phyloP scores from a whole-genome alignment of 2,329 filamentous ascomycete genomes.

The Hypoxylon sp. region DNA sequence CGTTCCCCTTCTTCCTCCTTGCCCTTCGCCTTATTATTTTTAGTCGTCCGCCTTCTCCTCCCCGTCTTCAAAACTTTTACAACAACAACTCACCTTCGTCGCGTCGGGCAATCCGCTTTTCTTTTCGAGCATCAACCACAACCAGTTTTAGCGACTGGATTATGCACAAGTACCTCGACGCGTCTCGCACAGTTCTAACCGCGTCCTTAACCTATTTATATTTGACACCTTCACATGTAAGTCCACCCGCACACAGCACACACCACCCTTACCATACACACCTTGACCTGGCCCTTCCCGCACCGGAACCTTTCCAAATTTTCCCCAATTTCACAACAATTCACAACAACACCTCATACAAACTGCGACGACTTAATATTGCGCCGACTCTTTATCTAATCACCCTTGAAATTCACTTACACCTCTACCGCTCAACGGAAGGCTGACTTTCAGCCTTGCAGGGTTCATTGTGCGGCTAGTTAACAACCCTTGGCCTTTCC shows the following conservation, averaged over 20 bases:
- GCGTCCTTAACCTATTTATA: constrained; percentile 42
- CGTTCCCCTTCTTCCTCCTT: constrained; percentile 42
- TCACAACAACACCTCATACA: constrained; percentile 31
- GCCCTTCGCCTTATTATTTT: constrained; percentile 48
- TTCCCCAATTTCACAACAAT: constrained; percentile 47
- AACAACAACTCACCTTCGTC: constrained; percentile 44
- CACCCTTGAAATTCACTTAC: constrained; percentile 50
- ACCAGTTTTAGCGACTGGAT: constrained; percentile 10
- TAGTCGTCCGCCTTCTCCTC: constrained; percentile 42
- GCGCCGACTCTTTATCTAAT: constrained; percentile 11
- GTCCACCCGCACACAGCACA: constrained; percentile 20
- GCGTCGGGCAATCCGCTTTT: constrained; percentile 26
- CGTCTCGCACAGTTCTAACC: constrained; percentile 42
- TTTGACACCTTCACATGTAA: constrained; percentile 45
- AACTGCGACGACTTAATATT: constrained; percentile 44
- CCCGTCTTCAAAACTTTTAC: constrained; percentile 45
- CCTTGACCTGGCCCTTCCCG: constrained; percentile 29
- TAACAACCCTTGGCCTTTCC: constrained; percentile 33
- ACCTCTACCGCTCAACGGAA: constrained; percentile 50
- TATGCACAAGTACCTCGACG: constrained; percentile 31
- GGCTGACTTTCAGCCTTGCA: constrained; percentile 61
- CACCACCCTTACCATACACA: constrained; percentile 22
- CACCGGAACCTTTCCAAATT: constrained; percentile 32
- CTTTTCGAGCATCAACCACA: constrained; percentile 32
- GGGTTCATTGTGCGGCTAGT: constrained; percentile 52